phyloP scores from a whole-genome alignment of 1,284 basidiomycete species.

The Xerocomus minutiporus region DNA sequence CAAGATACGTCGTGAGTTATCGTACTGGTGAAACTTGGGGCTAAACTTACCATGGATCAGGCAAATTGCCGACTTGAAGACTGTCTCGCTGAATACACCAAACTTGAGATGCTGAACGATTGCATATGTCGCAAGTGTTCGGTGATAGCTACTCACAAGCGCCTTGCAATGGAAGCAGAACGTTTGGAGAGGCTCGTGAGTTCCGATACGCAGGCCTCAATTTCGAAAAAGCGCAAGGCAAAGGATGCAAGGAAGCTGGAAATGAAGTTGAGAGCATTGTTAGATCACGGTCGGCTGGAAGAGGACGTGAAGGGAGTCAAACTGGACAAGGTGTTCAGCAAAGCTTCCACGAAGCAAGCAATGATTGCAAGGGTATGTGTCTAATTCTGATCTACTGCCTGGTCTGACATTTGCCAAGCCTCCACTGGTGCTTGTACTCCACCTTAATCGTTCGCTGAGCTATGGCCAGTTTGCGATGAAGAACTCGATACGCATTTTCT shows the following conservation, averaged over 20 bases:
- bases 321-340: conserved; percentile 69
- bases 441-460: conserved; percentile 83
- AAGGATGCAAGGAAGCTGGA: conserved; percentile 67
- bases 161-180: conserved; percentile 56
- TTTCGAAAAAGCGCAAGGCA: conserved; percentile 67
- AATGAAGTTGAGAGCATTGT: conserved; percentile 51
- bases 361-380: conserved; percentile 73
- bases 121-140: conserved; percentile 83
- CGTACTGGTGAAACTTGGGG: background rate
- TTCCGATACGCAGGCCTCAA: conserved; percentile 41
- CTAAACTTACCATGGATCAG: conserved; percentile 30
- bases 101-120: conserved; percentile 75
- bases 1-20: conserved; percentile 49
- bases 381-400: conserved; percentile 2
- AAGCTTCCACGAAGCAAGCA: conserved; percentile 78
- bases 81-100: conserved; percentile 78
- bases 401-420: conserved; percentile 46
- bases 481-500: conserved; percentile 75
- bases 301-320: conserved; percentile 73
- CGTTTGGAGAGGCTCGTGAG: conserved; percentile 45
- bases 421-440: conserved; percentile 76
- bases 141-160: conserved; percentile 61
- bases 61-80: conserved; percentile 62
- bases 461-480: conserved; percentile 74
- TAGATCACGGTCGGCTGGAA: conserved; percentile 75